Evolutionary conservation across 768 basidiomycete species (phyloP).

Genomic region (Chalciporus chontae): DNA sequence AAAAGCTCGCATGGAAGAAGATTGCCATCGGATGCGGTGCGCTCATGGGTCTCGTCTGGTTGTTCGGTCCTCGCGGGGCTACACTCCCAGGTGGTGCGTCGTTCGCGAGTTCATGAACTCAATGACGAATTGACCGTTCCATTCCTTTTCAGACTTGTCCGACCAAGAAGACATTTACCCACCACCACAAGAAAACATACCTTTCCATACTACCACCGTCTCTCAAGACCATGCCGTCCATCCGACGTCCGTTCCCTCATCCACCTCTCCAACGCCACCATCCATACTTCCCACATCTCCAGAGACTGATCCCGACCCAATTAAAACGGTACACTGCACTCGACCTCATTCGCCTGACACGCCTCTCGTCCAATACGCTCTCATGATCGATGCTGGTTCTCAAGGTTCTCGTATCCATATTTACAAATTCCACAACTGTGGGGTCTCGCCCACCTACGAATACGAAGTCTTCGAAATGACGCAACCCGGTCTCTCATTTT

Average conservation of each 20-base stretch:
- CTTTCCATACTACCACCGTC: constrained; percentile 1
- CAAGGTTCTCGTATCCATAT: constrained; percentile 97
- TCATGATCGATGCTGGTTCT: constrained; percentile 98
- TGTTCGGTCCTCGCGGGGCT: constrained; percentile 51
- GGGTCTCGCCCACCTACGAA: constrained; percentile 71
- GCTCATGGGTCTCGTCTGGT: constrained; percentile 59
- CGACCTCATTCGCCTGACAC: constrained; percentile 44
- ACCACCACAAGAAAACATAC: constrained; percentile 16
- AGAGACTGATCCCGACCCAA: constrained; percentile 71
- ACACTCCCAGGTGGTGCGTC: constrained; percentile 18
- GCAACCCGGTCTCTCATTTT: constrained; percentile 75
- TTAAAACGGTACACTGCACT: constrained; percentile 70
- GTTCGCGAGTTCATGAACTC: too few species aligned
- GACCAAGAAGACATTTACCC: constrained; percentile 24
- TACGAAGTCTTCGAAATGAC: constrained; percentile 90
- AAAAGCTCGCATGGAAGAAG: constrained; percentile 57
- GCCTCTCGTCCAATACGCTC: constrained; percentile 82
- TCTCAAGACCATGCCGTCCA: background rate
- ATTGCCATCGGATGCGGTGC: constrained; percentile 56
- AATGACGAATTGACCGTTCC: background rate
- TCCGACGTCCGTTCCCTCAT: constrained; percentile 1
- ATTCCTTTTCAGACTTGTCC: constrained; percentile 4
- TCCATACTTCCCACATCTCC: constrained; percentile 46
- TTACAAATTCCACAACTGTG: constrained; percentile 97
- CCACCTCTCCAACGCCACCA: background rate